Conservation (phyloP, 805 yeast genomes). For the Maudiozyma serrabonitensis region DNA sequence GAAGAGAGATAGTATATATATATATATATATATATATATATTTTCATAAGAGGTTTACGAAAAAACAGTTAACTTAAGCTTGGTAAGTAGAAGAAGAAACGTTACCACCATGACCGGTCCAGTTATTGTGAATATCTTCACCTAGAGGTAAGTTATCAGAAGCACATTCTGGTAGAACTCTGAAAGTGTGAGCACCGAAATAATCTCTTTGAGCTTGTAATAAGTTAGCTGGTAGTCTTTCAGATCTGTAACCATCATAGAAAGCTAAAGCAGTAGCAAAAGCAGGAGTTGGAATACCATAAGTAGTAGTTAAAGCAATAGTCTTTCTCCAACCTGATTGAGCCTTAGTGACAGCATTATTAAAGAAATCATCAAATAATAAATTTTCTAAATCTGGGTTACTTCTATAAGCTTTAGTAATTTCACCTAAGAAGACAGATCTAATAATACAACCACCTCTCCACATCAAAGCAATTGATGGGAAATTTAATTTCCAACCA, state of each 20-base stretch:
- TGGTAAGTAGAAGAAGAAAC: conserved; percentile 90
- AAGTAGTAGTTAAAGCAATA: conserved; percentile 62
- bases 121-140: conserved; percentile 87
- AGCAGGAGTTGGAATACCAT: conserved; percentile 97
- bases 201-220: conserved; percentile 99
- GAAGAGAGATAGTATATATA: too few species aligned
- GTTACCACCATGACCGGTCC: conserved; percentile 99
- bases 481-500: conserved; percentile 95
- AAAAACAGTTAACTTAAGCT: conserved; percentile 41
- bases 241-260: conserved; percentile 98
- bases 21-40: background rate
- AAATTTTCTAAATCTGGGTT: conserved; percentile 89
- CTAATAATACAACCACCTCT: conserved; percentile 99
- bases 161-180: conserved; percentile 80
- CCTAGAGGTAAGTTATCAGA: conserved; percentile 66
- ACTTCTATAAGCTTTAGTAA: conserved; percentile 91
- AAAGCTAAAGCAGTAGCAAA: conserved; percentile 92
- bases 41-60: background rate
- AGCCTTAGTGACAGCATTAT: conserved; percentile 83
- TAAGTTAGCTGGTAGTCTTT: conserved; percentile 90
- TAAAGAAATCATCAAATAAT: conserved; percentile 91
- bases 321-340: conserved; percentile 93
- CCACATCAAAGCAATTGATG: conserved; percentile 99
- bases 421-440: conserved; percentile 95
- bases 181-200: conserved; percentile 99